A percentile compares a stretch with the other conserved stretches of the same genome.
Conservation (phyloP, 2,329 filamentous ascomycete species). For the Orbilia oligospora region DNA sequence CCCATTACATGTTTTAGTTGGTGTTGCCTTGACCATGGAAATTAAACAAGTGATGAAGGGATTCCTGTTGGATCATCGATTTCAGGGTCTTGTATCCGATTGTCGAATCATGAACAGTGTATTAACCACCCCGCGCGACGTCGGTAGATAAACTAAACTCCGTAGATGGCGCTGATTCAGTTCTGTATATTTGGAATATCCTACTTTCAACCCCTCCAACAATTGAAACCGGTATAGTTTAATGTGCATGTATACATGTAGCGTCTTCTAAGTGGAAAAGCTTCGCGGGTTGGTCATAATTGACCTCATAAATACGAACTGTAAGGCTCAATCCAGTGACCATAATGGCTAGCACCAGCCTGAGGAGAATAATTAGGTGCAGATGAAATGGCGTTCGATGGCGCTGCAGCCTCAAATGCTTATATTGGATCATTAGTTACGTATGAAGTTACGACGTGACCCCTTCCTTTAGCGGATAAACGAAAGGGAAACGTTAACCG, state of each 20-base stretch:
- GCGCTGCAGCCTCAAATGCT: conserved; percentile 57
- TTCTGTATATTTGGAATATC: conserved; percentile 31
- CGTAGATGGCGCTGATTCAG: conserved; percentile 12
- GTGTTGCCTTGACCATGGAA: conserved; percentile 46
- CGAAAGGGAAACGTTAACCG: conserved; percentile 29
- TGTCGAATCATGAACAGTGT: conserved; percentile 33
- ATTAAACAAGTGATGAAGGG: conserved; percentile 18
- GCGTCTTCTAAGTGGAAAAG: too few relatives aligned
- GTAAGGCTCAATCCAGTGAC: conserved; percentile 7
- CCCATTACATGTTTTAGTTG: conserved; percentile 10
- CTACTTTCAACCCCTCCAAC: background rate
- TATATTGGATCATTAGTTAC: conserved; percentile 22
- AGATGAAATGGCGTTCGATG: conserved; percentile 44
- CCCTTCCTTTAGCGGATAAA: conserved; percentile 1
- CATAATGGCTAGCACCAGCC: conserved; percentile 18
- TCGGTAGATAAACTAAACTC: conserved; percentile 30
- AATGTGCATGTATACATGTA: background rate
- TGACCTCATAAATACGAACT: too few relatives aligned
- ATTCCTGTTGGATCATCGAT: conserved; percentile 14
- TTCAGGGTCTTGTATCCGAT: conserved; percentile 36
- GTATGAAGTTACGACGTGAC: background rate
- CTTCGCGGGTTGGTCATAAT: too few relatives aligned
- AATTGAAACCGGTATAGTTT: conserved; percentile 13
- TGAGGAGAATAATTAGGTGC: background rate
- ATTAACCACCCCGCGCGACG: conserved; percentile 7